Base-by-base conservation (phyloP, 176 grass and related monocot species). In the Zoysia pacifica region DNA sequence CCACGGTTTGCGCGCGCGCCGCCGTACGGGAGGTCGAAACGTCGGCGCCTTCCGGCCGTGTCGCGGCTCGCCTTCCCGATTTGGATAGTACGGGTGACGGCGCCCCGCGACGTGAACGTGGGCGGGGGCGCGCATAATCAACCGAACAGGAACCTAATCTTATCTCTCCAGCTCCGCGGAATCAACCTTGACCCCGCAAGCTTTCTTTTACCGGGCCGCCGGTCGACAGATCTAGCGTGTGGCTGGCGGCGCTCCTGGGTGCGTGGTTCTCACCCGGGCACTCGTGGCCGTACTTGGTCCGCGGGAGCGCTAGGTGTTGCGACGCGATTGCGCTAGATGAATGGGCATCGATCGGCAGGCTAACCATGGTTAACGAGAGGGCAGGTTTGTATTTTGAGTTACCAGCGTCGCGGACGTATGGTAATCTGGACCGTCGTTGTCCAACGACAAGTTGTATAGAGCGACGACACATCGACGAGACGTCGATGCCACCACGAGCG, bases 31-130 rank as follows among this genome's bases (percentile, higher is more conserved):
- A 28, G 84, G 11, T 60, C 79, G 72, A 82, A 41, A 74, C 85
- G 66, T 81, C 54, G 73, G 48, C 66, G 28, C 13, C 87, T 81
- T 85, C 81, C 82, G 82, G 82, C 9, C 58, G 6, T 65, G 76
- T 51, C 70, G 81, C 47, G 41, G 63, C 65, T 3, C 1, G 36
- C 19, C 41, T 70, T 84, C 41, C 76, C 56, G 77, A 76, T 58
- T 76, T 65, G 81, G 81, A 54, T 84, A 79, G 71, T 79, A 55
- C 70, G 0, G 41, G 48, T 49, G 76, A 79, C 5, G 83, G 69
- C 69, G 46, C 67, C 56, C 4, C 13, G 45, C 54, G 76, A 89
- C 47, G 70, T 5, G 52, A 69, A 84, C 69, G 52, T 36, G 48
- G 4, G 50, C 0, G 11, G 3, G 19, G 5, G 12, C 18, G 37